Conservation (phyloP, 2,329 filamentous ascomycete species). For the Fusarium sp. region DNA sequence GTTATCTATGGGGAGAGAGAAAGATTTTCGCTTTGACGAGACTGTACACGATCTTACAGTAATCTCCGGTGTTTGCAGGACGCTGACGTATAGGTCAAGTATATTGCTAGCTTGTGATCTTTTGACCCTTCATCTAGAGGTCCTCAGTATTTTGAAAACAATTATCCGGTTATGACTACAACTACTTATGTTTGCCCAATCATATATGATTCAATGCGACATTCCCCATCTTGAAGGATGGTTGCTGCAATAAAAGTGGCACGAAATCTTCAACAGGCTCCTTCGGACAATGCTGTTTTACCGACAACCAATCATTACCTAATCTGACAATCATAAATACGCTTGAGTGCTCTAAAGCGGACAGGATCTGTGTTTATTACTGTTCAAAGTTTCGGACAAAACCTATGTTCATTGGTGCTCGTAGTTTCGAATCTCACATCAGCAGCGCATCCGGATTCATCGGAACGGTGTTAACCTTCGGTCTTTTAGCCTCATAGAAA, state of each 20-base stretch:
- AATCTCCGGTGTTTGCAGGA: too few relatives aligned
- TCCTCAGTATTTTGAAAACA: too few relatives aligned
- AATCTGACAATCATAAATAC: neutral
- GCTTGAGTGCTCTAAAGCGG: too few relatives aligned
- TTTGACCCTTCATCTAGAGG: too few relatives aligned
- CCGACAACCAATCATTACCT: rapidly evolving
- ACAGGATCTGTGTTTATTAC: too few relatives aligned
- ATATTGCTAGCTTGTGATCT: too few relatives aligned
- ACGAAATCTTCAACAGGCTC: rapidly evolving
- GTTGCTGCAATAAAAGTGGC: neutral
- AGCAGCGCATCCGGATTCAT: neutral
- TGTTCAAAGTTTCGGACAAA: too few relatives aligned
- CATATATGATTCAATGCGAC: neutral
- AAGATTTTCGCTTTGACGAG: too few relatives aligned
- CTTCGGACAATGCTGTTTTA: neutral
- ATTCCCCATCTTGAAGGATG: neutral
- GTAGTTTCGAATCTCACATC: neutral
- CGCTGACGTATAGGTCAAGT: too few relatives aligned
- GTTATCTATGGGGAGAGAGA: neutral
- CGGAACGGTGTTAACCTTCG: neutral
- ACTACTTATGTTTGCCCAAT: neutral
- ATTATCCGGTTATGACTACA: too few relatives aligned
- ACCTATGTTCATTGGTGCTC: rapidly evolving
- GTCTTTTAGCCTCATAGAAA: too few relatives aligned
- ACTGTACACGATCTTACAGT: too few relatives aligned